A percentile compares a stretch with the other conserved stretches of the same genome.
phyloP scores from a whole-genome alignment of 139 green algal genomes.

The Auxenochlorella protothecoides region DNA sequence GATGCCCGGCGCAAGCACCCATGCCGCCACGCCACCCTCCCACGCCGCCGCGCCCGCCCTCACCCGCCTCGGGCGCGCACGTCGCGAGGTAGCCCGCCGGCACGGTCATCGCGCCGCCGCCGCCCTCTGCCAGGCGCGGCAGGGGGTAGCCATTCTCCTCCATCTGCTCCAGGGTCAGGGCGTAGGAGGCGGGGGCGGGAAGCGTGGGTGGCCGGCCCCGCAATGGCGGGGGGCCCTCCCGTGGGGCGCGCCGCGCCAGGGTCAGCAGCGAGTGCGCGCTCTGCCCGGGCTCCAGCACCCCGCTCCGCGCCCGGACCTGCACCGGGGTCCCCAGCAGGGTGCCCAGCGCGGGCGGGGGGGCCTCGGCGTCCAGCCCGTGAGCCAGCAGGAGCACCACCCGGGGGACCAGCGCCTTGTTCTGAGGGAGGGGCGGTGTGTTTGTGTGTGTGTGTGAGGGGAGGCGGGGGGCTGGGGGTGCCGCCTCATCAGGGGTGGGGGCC shows the following conservation, averaged over 20 bases:
- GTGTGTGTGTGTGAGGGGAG: no score
- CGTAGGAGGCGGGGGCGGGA: conserved; percentile 5
- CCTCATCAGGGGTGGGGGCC: no score
- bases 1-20: no score
- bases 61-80: not conserved
- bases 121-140: not conserved
- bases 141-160: conserved; percentile 11
- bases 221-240: not conserved
- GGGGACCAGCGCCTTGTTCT: conserved; percentile 17
- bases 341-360: not conserved
- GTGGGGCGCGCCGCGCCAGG: conserved; percentile 1
- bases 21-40: not conserved
- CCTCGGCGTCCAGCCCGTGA: conserved; percentile 31
- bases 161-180: conserved; percentile 5
- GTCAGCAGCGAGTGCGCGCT: not conserved
- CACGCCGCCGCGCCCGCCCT: not conserved
- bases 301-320: conserved; percentile 11
- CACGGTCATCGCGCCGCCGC: no score
- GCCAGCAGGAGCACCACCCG: conserved; percentile 43
- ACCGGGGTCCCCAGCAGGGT: not conserved
- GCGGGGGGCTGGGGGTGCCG: no score
- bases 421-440: no score
- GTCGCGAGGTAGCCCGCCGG: no score
- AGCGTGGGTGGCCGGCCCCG: not conserved
- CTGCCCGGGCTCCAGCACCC: conserved; percentile 3